Base-by-base conservation (phyloP, 202 grass and related monocot species). In the Digitaria exilis region DNA sequence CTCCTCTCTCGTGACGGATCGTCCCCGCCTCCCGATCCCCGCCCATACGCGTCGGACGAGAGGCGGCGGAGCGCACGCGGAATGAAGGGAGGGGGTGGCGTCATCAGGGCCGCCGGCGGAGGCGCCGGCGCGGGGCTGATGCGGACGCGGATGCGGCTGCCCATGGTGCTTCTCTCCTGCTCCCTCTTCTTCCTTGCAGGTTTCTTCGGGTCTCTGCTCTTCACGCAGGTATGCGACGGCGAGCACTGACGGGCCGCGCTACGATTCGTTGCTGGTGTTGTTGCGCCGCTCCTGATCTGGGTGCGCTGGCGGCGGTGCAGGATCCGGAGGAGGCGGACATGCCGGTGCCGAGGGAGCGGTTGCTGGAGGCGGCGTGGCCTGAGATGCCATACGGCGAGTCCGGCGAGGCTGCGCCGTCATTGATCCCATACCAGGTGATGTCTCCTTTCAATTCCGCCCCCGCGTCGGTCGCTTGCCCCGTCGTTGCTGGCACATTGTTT, bases 381-480 rank as follows among this genome's bases (percentile, higher is more conserved):
- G 51, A 82, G 55, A 96, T 98, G 96, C 70, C 83, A 15, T 69
- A 77, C 80, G 96, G 96, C 2, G 80, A 87, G 46, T 90, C 87
- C 28, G 96, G 96, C 46, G 93, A 98, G 14, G 14, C 80, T 29
- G 65, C 62, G 9, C 44, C 77, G 10, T 79, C 85, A 42, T 64
- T 73, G 35, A 94, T 94, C 79, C 96, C 93, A 41, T 96, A 87
- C 80, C 96, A 98, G 96, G 96, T 98, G 51, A 25, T 52, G 19
- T 13, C 29, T 34, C n/a, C n/a, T n/a, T n/a, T n/a, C n/a, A n/a
- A n/a, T 71, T 28, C 45, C 55, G 2, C 63, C 44, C 10, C 5
- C 8, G 21, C 15, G 54, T 14, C 14, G 34, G 19, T 19, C 54
- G 31, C 19, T 24, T 83, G 41, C 35, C 83, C 54, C 50, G 80